Evolutionary conservation across 306 rosid species (phyloP).

Genomic region (Trichosanthes truncata): DNA sequence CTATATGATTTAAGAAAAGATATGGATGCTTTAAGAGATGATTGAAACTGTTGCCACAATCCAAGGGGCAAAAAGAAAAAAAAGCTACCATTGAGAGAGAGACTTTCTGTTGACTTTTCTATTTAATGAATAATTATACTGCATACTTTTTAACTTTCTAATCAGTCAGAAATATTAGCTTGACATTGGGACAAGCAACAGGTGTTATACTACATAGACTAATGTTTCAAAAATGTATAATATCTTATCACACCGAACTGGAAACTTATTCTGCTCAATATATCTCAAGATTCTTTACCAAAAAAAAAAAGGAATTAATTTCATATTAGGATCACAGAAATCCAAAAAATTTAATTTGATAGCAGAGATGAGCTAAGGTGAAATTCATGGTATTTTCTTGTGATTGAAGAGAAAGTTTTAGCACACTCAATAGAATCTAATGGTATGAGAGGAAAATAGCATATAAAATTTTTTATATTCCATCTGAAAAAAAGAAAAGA

Average conservation of each 20-base stretch:
- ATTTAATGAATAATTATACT: not conserved
- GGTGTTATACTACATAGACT: not conserved
- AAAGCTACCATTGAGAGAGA: not conserved
- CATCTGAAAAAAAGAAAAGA: not conserved
- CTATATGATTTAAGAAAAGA: not conserved
- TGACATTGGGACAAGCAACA: not conserved
- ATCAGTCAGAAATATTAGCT: not conserved
- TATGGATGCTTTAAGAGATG: not conserved
- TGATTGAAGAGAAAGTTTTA: not conserved
- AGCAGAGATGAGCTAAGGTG: not conserved
- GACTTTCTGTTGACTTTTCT: not conserved
- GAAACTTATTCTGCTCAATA: not conserved
- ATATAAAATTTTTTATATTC: not conserved
- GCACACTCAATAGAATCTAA: not conserved
- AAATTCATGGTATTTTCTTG: not conserved
- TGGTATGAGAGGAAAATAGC: not conserved
- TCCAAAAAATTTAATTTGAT: not conserved
- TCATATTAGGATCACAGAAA: no score
- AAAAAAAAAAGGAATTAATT: not conserved
- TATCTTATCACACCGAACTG: not conserved
- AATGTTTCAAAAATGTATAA: not conserved
- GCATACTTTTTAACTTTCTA: not conserved
- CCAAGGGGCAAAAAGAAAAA: not conserved
- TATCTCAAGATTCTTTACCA: not conserved
- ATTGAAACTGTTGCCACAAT: not conserved